A percentile compares a stretch with the other conserved stretches of the same genome.
phyloP scores from a whole-genome alignment of 305 asterid species.

The Fraxinus nigra region DNA sequence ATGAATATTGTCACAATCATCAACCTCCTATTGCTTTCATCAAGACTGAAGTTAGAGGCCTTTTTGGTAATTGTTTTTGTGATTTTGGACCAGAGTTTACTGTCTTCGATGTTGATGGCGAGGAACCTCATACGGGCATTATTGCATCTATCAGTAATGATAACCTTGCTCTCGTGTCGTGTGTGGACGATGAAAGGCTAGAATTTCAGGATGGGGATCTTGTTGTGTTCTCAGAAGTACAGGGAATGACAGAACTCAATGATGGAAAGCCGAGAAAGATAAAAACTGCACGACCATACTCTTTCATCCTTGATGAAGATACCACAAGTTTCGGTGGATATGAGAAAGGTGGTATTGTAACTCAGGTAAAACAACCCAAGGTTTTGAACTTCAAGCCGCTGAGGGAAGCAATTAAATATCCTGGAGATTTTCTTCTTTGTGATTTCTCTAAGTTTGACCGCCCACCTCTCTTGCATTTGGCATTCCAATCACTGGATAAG shows the following conservation, averaged over 20 bases:
- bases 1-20: conserved; percentile 81
- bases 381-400: conserved; percentile 78
- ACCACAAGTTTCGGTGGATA: conserved; percentile 62
- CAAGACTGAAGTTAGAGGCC: conserved; percentile 87
- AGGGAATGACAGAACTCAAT: conserved; percentile 84
- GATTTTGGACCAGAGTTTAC: conserved; percentile 94
- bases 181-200: conserved; percentile 95
- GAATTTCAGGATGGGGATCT: conserved; percentile 96
- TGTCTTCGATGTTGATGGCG: conserved; percentile 86
- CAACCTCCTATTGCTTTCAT: conserved; percentile 93
- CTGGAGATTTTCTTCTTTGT: conserved; percentile 86
- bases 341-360: conserved; percentile 85
- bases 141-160: conserved; percentile 88
- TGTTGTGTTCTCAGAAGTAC: conserved; percentile 85
- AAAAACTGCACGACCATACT: conserved; percentile 64
- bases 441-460: conserved; percentile 91
- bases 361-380: conserved; percentile 90
- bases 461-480: conserved; percentile 89
- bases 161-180: conserved; percentile 78
- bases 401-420: conserved; percentile 68
- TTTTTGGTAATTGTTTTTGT: conserved; percentile 80
- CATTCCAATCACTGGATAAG: conserved; percentile 81
- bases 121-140: conserved; percentile 90
- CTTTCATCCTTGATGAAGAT: conserved; percentile 84
- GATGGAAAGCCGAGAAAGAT: conserved; percentile 93